A percentile compares a stretch with the other conserved stretches of the same genome.
Conservation (phyloP, 176 grass and related monocot genomes). For the Phoenix roebelenii region DNA sequence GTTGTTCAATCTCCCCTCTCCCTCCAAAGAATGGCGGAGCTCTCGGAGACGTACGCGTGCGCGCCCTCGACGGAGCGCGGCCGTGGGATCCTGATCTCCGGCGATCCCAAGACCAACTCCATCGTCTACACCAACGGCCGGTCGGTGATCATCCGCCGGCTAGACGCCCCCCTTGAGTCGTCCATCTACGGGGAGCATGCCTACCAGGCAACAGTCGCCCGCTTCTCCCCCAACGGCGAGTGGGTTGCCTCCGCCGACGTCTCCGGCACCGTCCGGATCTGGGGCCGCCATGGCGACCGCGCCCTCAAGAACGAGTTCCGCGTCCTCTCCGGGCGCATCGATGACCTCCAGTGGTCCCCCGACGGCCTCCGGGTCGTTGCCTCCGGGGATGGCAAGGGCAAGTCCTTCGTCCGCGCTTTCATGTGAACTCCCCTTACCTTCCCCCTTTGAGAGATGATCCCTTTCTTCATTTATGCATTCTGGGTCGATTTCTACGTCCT, state of each 20-base stretch:
- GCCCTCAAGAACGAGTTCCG: constrained; percentile 93
- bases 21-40: constrained; percentile 45
- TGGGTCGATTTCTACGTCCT: background rate
- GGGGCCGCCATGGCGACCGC: constrained; percentile 80
- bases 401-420: constrained; percentile 89
- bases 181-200: constrained; percentile 76
- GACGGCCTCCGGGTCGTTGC: constrained; percentile 84
- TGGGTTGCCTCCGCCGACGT: constrained; percentile 93
- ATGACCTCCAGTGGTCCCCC: constrained; percentile 84
- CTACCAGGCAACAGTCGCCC: constrained; percentile 74
- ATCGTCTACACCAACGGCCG: constrained; percentile 73
- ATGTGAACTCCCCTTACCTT: constrained; percentile 34
- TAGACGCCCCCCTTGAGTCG: constrained; percentile 53
- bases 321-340: constrained; percentile 74
- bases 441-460: background rate
- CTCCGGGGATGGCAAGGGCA: constrained; percentile 78
- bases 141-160: constrained; percentile 79
- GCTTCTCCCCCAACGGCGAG: constrained; percentile 94
- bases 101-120: constrained; percentile 54
- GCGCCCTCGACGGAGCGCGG: constrained; percentile 90
- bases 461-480: background rate
- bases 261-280: constrained; percentile 67
- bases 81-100: constrained; percentile 69
- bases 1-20: background rate
- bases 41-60: constrained; percentile 87